These are phyloP conservation scores for Biancaea sappan DNA, from an alignment of 306 rosid genomes.

Conservation along the genomic window DNA sequence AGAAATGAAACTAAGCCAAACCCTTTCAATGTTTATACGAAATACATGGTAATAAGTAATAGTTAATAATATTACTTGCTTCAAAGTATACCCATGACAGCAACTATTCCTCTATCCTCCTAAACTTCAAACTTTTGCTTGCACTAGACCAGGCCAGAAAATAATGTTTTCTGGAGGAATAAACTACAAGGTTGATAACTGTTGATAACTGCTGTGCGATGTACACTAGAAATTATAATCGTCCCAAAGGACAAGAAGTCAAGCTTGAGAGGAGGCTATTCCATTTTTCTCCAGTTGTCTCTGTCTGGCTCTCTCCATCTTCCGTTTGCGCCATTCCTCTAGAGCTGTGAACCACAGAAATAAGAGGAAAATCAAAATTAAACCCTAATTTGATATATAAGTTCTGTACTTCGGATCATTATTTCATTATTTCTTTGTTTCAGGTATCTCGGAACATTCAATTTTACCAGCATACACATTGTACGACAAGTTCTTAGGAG, in stretches of 20 bases:
- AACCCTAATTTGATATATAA: background rate
- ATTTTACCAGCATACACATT: constrained; percentile 4
- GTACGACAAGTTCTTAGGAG: background rate
- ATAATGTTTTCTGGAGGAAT: no score
- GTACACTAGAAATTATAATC: constrained; percentile 6
- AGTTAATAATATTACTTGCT: no score
- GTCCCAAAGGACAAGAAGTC: constrained; percentile 14
- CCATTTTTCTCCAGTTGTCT: constrained; percentile 87
- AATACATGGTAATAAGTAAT: no score
- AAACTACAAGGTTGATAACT: no score
- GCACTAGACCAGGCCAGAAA: no score
- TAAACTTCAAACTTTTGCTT: no score
- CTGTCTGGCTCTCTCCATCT: constrained; percentile 92
- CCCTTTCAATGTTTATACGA: no score
- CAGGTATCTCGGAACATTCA: background rate
- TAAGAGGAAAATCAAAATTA: constrained; percentile 21
- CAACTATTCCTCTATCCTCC: no score
- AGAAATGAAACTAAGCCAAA: no score
- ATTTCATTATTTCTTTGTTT: background rate
- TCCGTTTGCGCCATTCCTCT: constrained; percentile 97
- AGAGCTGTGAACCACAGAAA: constrained; percentile 64
- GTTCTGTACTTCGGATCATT: background rate
- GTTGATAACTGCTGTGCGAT: constrained; percentile 13
- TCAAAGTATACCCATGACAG: no score
- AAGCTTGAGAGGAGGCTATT: constrained; percentile 57